phyloP scores from a whole-genome alignment of 108 stramenopile species.

The Cylindrotheca closterium region DNA sequence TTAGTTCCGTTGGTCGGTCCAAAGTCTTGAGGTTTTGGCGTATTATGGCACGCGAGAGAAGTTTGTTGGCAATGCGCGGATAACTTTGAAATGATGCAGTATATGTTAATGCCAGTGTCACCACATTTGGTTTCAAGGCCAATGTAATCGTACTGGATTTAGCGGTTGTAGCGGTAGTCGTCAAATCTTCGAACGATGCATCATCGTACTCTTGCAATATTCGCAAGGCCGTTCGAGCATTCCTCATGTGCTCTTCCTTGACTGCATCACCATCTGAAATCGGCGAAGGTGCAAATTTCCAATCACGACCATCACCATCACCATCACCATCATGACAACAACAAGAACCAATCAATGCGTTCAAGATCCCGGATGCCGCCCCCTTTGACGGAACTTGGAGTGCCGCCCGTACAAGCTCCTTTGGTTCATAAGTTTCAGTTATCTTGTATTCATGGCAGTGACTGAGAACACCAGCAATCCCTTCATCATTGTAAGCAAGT shows the following conservation, averaged over 20 bases:
- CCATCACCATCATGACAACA: not conserved
- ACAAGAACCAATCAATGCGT: constrained; percentile 48
- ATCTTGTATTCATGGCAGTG: too few relatives aligned
- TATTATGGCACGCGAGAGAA: constrained; percentile 19
- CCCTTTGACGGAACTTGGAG: constrained; percentile 9
- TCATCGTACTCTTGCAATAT: constrained; percentile 8
- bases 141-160: not conserved
- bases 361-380: constrained; percentile 34
- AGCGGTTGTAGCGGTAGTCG: not conserved
- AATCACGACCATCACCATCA: too few relatives aligned
- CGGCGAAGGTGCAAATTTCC: too few relatives aligned
- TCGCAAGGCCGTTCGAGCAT: not conserved
- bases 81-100: not conserved
- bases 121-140: constrained; percentile 18
- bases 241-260: too few relatives aligned
- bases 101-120: constrained; percentile 16
- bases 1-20: constrained; percentile 37
- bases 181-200: too few relatives aligned
- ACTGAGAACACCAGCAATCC: too few relatives aligned
- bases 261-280: not conserved
- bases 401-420: not conserved
- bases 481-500: too few relatives aligned
- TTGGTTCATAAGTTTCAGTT: too few relatives aligned
- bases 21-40: constrained; percentile 33
- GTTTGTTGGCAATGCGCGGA: constrained; percentile 8